Evolutionary conservation across 2,329 filamentous ascomycete species (phyloP), one percentile per base, ranked within the genome.

Genomic region (Teratosphaeria nubilosa): DNA sequence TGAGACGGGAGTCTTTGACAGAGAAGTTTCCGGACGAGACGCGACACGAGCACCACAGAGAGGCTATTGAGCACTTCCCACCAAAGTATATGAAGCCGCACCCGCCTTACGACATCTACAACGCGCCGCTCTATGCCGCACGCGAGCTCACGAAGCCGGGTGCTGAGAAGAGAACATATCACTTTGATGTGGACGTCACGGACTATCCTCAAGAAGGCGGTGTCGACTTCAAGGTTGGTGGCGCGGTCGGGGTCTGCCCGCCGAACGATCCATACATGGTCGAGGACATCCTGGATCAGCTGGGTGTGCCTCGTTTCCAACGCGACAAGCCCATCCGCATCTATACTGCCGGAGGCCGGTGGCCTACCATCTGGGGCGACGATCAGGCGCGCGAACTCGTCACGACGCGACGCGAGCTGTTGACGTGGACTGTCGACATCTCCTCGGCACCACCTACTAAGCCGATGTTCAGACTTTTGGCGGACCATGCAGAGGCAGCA

Each of bases 311-410:
- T 3, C 86, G 84, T 41, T 89, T 87, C 69, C 80, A 94, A 60
- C 87, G 94, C 31, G 88, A 95, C 75, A 94, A 90, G 78, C 86
- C 87, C 14, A 82, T 96, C 20, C 78, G 87, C 20, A 76, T 97
- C 65, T 86, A 85, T 72, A 97, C 94, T 0, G 84, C 81, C 37
- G 83, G 80, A 60, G 92, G 92, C 34, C 83, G 94, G 54, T 99
- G 92, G 92, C 94, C 94, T 3, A 99, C 94, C 0, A 95, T 99
- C 54, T 99, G 94, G 94, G 94, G 92, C 50, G 90, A 95, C 1
- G 92, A 97, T 22, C 76, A 88, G 73, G 75, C 91, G 6, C 84
- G 94, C 58, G 86, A 94, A 70, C 78, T 99, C n/a, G 79, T 91
- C 58, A 96, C 92, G 3, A 97, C 91, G 0, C 85, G 92, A 53